Conservation (phyloP, 106 monocot genomes). For the Iris macrosiphon region DNA sequence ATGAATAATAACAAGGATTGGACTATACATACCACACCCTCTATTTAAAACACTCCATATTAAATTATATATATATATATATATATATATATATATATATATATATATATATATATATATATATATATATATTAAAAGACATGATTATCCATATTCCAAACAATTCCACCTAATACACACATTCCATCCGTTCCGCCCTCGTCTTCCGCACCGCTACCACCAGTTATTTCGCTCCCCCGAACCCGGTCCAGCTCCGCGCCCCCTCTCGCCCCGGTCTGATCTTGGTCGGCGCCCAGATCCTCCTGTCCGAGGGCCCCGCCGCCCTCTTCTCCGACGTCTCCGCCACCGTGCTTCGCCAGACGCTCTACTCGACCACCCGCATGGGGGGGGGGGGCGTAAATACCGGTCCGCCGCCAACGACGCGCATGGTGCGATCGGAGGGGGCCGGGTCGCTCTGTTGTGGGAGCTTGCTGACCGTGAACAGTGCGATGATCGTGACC, state of each 20-base stretch:
- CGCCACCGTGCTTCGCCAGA: conserved; percentile 66
- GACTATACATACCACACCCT: no score
- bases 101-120: no score
- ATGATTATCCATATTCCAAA: no score
- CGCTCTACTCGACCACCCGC: conserved; percentile 71
- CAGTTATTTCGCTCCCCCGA: not conserved
- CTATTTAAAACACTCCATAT: no score
- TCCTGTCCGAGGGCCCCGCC: conserved; percentile 42
- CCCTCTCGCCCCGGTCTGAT: conserved; percentile 28
- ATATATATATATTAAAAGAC: no score
- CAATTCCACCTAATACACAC: no score
- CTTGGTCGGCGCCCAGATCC: conserved; percentile 49
- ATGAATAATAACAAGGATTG: no score
- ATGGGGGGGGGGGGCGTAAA: conserved; percentile 63
- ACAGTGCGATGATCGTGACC: conserved; percentile 63
- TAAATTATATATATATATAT: no score
- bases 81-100: no score
- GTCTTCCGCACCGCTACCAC: no score
- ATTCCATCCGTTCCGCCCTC: conserved; percentile 1
- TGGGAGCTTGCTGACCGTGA: conserved; percentile 50
- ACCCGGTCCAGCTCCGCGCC: not conserved
- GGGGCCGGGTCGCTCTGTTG: conserved; percentile 47
- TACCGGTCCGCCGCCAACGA: not conserved
- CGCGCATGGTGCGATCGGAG: conserved; percentile 33
- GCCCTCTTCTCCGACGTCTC: conserved; percentile 70